A percentile compares a stretch with the other conserved stretches of the same genome.
Evolutionary conservation across 192 early-diverging fungal genomes (phyloP).

Genomic region (Umbelopsis sp.): DNA sequence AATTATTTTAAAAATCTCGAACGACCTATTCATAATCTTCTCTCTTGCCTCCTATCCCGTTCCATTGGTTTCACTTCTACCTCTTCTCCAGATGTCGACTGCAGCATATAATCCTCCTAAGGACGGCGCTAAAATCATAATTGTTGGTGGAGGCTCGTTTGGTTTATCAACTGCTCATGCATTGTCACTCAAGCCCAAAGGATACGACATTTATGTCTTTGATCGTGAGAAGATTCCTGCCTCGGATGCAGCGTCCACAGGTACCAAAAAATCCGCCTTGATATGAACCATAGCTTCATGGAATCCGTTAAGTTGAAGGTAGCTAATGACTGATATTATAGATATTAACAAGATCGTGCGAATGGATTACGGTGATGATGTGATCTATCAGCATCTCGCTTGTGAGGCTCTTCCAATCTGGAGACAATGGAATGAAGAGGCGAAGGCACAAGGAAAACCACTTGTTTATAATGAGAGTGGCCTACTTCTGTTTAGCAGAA

Average conservation of each 20-base stretch:
- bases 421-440: conserved; percentile 34
- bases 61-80: neutral
- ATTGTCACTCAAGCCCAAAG: conserved; percentile 17
- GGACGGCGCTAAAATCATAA: conserved; percentile 30
- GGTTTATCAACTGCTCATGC: conserved; percentile 38
- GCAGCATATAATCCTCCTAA: conserved; percentile 17
- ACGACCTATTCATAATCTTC: neutral
- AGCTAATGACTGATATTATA: neutral
- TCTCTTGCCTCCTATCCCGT: neutral
- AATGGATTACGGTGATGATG: conserved; percentile 32
- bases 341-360: conserved; percentile 41
- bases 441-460: neutral
- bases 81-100: neutral
- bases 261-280: neutral
- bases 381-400: conserved; percentile 21
- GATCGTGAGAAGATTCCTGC: conserved; percentile 34
- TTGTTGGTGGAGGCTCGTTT: conserved; percentile 44
- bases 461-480: conserved; percentile 32
- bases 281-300: too few relatives aligned
- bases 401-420: conserved; percentile 27
- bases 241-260: conserved; percentile 41
- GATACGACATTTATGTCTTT: conserved; percentile 33
- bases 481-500: conserved; percentile 22
- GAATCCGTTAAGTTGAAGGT: neutral
- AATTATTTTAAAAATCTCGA: too few relatives aligned